phyloP scores from a whole-genome alignment of 495 filamentous ascomycete species.

The Sphaerosporella brunnea region DNA sequence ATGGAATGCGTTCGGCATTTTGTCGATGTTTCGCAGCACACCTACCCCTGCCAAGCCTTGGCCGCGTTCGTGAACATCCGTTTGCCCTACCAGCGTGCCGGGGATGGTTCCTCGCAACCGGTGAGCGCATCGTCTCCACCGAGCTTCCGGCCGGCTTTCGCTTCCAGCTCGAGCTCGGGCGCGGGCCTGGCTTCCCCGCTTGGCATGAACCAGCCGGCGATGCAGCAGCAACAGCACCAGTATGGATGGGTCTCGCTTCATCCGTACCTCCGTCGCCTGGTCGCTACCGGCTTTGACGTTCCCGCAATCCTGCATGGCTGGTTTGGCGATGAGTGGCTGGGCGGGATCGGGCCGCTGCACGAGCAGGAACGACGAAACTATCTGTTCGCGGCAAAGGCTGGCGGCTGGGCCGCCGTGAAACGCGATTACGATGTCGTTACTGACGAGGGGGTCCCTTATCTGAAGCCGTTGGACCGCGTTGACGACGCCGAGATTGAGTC shows the following conservation, averaged over 20 bases:
- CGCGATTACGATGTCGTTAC: constrained; percentile 70
- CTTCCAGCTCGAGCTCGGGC: constrained; percentile 9
- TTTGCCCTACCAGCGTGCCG: constrained; percentile 44
- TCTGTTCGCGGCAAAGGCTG: constrained; percentile 83
- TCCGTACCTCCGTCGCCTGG: constrained; percentile 76
- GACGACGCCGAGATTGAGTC: constrained; percentile 62
- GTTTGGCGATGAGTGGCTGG: constrained; percentile 80
- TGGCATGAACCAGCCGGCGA: constrained; percentile 10
- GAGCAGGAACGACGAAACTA: constrained; percentile 88
- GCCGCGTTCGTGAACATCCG: constrained; percentile 81
- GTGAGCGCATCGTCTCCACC: constrained; percentile 20
- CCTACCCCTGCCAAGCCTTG: constrained; percentile 62
- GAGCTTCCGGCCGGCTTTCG: background rate
- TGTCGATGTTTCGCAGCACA: constrained; percentile 79
- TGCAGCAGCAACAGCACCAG: too few relatives aligned
- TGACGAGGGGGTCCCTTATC: constrained; percentile 68
- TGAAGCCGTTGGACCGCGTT: constrained; percentile 58
- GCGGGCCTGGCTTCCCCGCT: constrained; percentile 16
- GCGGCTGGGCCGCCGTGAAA: constrained; percentile 74
- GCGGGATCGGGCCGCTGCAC: constrained; percentile 63
- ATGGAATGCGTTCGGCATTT: constrained; percentile 88
- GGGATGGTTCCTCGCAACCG: constrained; percentile 27
- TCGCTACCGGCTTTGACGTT: constrained; percentile 80
- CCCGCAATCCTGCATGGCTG: constrained; percentile 76
- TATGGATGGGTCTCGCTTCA: constrained; percentile 51